Percentiles rank a stretch among this genome's conserved stretches.
These are phyloP conservation scores for Eurotiales sp. DNA, from an alignment of 2,329 filamentous ascomycete genomes.

Conservation along the genomic window DNA sequence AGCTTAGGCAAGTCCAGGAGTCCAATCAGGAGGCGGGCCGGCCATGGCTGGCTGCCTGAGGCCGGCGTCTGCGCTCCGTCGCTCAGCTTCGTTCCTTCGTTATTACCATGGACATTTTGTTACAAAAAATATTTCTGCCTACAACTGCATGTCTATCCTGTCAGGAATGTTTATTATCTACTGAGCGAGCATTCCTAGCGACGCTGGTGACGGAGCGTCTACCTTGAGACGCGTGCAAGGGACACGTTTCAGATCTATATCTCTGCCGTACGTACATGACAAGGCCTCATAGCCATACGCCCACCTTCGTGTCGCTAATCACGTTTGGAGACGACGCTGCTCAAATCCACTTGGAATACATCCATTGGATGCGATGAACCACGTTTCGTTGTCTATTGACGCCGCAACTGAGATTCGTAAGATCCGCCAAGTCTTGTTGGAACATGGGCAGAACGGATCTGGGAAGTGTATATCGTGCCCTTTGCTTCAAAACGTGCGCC, in stretches of 20 bases:
- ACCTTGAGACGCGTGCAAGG: too few species aligned
- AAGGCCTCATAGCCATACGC: too few species aligned
- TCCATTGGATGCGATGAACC: conserved; percentile 82
- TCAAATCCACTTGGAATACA: conserved; percentile 72
- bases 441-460: conserved; percentile 77
- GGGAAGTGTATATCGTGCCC: conserved; percentile 66
- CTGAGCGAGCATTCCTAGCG: too few species aligned
- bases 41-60: not conserved
- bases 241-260: too few species aligned
- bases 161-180: too few species aligned
- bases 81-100: too few species aligned
- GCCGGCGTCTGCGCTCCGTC: not conserved
- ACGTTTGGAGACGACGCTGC: not conserved
- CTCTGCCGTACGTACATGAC: too few species aligned
- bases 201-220: too few species aligned
- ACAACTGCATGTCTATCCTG: too few species aligned
- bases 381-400: conserved; percentile 74
- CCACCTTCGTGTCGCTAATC: too few species aligned
- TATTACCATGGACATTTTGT: too few species aligned
- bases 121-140: too few species aligned
- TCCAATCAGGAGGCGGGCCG: conserved; percentile 7
- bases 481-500: conserved; percentile 73
- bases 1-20: conserved; percentile 1
- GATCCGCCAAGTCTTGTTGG: conserved; percentile 78
- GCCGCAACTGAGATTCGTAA: conserved; percentile 74